Conservation (phyloP, 2,329 filamentous ascomycete species). For the Huntiella moniliformis region DNA sequence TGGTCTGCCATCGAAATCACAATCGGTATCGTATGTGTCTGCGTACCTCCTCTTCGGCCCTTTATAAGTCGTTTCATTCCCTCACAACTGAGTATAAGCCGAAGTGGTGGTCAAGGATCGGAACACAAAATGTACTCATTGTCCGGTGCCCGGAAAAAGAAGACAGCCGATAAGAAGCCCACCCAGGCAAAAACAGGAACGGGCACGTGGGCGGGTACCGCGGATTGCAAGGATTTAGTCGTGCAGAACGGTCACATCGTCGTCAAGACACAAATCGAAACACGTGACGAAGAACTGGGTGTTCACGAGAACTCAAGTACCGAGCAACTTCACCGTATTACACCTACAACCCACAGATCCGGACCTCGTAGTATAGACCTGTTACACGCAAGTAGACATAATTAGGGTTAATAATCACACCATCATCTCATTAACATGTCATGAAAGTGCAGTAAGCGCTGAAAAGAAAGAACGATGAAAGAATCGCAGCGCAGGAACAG, state of each 20-base stretch:
- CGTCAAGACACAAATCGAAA: constrained; percentile 6
- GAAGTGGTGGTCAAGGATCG: neutral
- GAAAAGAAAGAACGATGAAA: too few relatives aligned
- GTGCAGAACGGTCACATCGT: constrained; percentile 5
- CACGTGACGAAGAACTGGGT: constrained; percentile 2
- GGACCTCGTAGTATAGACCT: too few relatives aligned
- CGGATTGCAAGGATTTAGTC: neutral
- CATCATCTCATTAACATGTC: too few relatives aligned
- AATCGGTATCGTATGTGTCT: constrained; percentile 19
- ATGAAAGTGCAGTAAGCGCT: too few relatives aligned
- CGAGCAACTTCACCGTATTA: neutral
- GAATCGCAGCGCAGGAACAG: too few relatives aligned
- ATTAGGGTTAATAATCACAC: too few relatives aligned
- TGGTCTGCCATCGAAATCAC: constrained; percentile 19
- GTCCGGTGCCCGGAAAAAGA: neutral
- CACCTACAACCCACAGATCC: too few relatives aligned
- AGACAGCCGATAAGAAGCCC: neutral
- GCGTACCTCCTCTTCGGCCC: constrained; percentile 18
- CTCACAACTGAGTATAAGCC: neutral
- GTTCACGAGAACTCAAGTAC: constrained; percentile 3
- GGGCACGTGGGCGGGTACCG: neutral
- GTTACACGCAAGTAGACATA: too few relatives aligned
- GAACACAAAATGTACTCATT: too few relatives aligned
- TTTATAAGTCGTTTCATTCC: constrained; percentile 11
- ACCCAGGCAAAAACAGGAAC: neutral